Evolutionary conservation across 2,329 filamentous ascomycete genomes (phyloP).

Genomic region (Capronia epimyces): DNA sequence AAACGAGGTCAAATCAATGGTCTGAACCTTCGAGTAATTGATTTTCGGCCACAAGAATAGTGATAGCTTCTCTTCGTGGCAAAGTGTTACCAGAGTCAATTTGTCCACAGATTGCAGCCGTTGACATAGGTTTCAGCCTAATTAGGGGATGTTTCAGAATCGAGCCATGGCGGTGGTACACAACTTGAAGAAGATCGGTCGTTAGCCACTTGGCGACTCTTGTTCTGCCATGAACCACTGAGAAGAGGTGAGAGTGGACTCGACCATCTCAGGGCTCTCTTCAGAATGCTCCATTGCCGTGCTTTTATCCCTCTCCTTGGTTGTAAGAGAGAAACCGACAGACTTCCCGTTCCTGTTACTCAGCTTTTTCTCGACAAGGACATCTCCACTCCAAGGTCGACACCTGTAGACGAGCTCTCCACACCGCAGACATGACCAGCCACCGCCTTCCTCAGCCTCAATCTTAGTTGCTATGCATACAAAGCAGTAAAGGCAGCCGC

Average conservation of each 20-base stretch:
- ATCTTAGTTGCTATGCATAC: slow-evolving; percentile 87
- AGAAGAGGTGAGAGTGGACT: slow-evolving; percentile 14
- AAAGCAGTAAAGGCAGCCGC: slow-evolving; percentile 91
- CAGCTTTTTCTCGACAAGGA: slow-evolving; percentile 55
- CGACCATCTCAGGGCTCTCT: slow-evolving; percentile 5
- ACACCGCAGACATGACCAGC: slow-evolving; percentile 86
- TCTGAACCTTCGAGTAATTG: not conserved
- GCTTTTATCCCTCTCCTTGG: slow-evolving; percentile 4
- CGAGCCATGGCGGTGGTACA: no score
- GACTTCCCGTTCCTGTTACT: slow-evolving; percentile 38
- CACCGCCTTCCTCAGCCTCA: slow-evolving; percentile 88
- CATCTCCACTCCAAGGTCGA: slow-evolving; percentile 85
- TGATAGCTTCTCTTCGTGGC: not conserved
- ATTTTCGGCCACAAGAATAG: not conserved
- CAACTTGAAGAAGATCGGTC: not conserved
- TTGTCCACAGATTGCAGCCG: not conserved
- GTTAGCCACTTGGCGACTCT: slow-evolving; percentile 6
- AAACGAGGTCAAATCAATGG: not conserved
- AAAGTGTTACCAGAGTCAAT: not conserved
- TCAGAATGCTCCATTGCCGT: slow-evolving; percentile 1
- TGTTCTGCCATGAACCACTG: slow-evolving; percentile 22
- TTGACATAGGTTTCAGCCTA: no score
- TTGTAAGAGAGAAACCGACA: slow-evolving; percentile 51
- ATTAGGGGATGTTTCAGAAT: no score
- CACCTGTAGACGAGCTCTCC: slow-evolving; percentile 79